These are phyloP conservation scores for Phylloporus rhodoxanthus DNA, from an alignment of 768 basidiomycete genomes.

Conservation along the genomic window DNA sequence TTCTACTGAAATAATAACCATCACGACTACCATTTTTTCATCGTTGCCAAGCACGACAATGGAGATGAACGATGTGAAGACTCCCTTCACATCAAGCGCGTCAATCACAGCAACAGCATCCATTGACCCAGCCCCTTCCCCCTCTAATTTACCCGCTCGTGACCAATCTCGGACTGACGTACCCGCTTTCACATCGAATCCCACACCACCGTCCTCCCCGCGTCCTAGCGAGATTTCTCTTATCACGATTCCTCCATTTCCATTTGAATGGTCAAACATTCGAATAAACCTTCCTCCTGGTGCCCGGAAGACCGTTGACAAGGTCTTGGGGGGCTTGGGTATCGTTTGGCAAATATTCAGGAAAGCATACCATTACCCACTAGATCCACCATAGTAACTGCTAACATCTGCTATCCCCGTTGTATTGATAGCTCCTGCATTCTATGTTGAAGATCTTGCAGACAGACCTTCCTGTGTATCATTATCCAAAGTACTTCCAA, in stretches of 20 bases:
- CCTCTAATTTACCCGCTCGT: slow-evolving; percentile 1
- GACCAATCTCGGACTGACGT: slow-evolving; percentile 13
- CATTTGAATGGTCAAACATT: slow-evolving; percentile 29
- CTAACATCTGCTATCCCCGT: not conserved
- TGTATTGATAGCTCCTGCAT: slow-evolving; percentile 10
- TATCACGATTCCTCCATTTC: slow-evolving; percentile 10
- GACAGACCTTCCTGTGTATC: not conserved
- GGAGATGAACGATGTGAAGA: not conserved
- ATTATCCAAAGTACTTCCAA: too few species aligned
- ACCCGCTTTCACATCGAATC: slow-evolving; percentile 5
- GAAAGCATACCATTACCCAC: slow-evolving; percentile 31
- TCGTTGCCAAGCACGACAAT: slow-evolving; percentile 4
- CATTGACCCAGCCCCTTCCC: slow-evolving; percentile 1
- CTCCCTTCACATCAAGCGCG: slow-evolving; percentile 2
- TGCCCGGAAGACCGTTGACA: slow-evolving; percentile 21
- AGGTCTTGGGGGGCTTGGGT: slow-evolving; percentile 22
- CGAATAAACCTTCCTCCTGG: slow-evolving; percentile 22
- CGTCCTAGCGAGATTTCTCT: slow-evolving; percentile 18
- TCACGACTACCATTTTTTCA: slow-evolving; percentile 26
- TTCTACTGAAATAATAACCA: slow-evolving; percentile 23
- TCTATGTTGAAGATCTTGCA: not conserved
- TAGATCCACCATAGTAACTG: slow-evolving; percentile 28
- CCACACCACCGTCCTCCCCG: slow-evolving; percentile 12
- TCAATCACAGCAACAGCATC: slow-evolving; percentile 10
- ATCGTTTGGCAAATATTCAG: slow-evolving; percentile 28